phyloP scores from a whole-genome alignment of 1,284 basidiomycete genomes.

The Stygiomarasmius scandens region DNA sequence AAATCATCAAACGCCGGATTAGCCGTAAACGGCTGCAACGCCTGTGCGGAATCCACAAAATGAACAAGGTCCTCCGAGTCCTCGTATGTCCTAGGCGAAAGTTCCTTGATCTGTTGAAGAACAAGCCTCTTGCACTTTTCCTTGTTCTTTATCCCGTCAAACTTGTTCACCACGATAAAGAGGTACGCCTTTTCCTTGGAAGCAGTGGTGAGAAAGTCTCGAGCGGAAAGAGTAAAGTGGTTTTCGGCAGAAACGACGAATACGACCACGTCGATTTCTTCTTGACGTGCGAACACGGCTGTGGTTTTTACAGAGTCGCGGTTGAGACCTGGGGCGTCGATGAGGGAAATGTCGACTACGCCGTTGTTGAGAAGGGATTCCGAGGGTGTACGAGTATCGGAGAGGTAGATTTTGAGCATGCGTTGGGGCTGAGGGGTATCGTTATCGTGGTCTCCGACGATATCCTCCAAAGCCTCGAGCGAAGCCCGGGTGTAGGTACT shows the following conservation, averaged over 20 bases:
- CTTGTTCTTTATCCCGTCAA: conserved; percentile 94
- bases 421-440: conserved; percentile 50
- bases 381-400: conserved; percentile 71
- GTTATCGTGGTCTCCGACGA: conserved; percentile 81
- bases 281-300: conserved; percentile 93
- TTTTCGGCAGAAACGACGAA: conserved; percentile 99
- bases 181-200: conserved; percentile 97
- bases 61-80: conserved; percentile 95
- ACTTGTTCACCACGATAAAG: conserved; percentile 99
- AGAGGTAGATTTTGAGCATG: conserved; percentile 84
- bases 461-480: conserved; percentile 76
- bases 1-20: conserved; percentile 83
- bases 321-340: conserved; percentile 98
- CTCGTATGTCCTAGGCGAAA: conserved; percentile 91
- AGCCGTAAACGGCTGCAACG: conserved; percentile 63
- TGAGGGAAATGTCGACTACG: conserved; percentile 96
- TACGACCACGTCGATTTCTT: conserved; percentile 98
- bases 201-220: conserved; percentile 93
- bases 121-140: conserved; percentile 89
- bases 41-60: conserved; percentile 91
- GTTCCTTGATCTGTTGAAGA: conserved; percentile 91
- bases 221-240: conserved; percentile 96
- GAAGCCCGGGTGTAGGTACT: conserved; percentile 75
- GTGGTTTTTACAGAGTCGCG: conserved; percentile 96
- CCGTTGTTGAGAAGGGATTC: conserved; percentile 94